These are phyloP conservation scores for Sarcocystis neurona DNA, from an alignment of 169 alveolate species.

Conservation along the genomic window DNA sequence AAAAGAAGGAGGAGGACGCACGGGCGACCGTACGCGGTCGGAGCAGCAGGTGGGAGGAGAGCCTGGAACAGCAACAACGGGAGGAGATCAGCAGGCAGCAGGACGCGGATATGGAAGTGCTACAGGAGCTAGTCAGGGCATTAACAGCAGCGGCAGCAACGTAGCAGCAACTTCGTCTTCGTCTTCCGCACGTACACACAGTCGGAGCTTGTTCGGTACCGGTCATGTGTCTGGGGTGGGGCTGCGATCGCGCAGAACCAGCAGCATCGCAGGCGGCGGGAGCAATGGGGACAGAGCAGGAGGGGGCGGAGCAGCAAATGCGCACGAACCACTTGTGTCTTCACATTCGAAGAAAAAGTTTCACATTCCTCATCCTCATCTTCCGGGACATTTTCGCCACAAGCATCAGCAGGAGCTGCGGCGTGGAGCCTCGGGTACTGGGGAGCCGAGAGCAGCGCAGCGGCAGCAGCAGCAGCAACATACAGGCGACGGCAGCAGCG, in stretches of 20 bases:
- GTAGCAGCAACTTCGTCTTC: no score
- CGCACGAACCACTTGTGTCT: background rate
- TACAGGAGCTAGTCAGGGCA: no score
- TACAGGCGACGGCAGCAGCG: background rate
- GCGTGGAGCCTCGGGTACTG: background rate
- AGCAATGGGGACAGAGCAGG: background rate
- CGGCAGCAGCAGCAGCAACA: background rate
- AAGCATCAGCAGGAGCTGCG: background rate
- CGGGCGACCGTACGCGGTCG: background rate
- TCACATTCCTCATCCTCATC: slow-evolving; percentile 26
- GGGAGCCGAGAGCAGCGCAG: background rate
- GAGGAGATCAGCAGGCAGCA: no score
- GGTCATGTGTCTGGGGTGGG: no score
- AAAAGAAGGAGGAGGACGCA: background rate
- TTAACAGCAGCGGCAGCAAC: no score
- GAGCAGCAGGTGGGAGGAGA: background rate
- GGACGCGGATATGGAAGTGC: no score
- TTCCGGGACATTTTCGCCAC: background rate
- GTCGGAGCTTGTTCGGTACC: no score
- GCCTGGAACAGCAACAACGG: background rate
- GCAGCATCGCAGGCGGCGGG: background rate
- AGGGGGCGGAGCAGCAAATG: background rate
- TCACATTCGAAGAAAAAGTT: background rate
- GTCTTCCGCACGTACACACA: no score
- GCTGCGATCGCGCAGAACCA: background rate